A percentile compares a stretch with the other conserved stretches of the same genome.
phyloP scores from a whole-genome alignment of 441 rosid species.

The Gossypium trilobum region DNA sequence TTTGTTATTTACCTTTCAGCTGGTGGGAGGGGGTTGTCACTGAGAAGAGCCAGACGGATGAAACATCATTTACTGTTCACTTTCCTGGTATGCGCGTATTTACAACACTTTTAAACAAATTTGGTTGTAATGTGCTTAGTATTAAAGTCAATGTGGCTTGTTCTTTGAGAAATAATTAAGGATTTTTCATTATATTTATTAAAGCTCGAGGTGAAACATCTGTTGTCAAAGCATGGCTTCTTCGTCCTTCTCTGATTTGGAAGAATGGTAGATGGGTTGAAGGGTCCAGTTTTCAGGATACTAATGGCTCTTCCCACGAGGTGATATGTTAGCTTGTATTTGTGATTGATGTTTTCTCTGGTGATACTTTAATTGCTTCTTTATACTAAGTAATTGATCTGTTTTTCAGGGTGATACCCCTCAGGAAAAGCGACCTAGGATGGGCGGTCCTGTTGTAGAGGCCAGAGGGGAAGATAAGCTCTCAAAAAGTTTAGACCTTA shows the following conservation, averaged over 20 bases:
- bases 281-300: constrained; percentile 45
- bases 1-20: constrained; percentile 34
- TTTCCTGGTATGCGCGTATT: constrained; percentile 57
- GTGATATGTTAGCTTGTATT: constrained; percentile 24
- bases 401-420: constrained; percentile 77
- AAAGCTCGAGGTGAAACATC: constrained; percentile 65
- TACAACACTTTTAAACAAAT: not conserved
- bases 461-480: constrained; percentile 46
- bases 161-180: constrained; percentile 3
- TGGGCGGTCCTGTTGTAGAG: constrained; percentile 36
- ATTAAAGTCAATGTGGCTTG: not conserved
- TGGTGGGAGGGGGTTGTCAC: constrained; percentile 89
- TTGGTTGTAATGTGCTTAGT: not conserved
- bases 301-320: constrained; percentile 35
- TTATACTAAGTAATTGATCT: constrained; percentile 19
- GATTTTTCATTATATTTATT: constrained; percentile 18
- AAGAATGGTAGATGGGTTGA: constrained; percentile 83
- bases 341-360: not conserved
- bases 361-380: constrained; percentile 7
- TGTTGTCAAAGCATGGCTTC: constrained; percentile 62
- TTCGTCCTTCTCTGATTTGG: constrained; percentile 84
- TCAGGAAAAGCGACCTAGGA: constrained; percentile 62
- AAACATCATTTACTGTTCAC: constrained; percentile 48
- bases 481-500: constrained; percentile 24
- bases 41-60: constrained; percentile 76